Conservation (phyloP, 2,329 filamentous ascomycete species). For the Drechslerella coelobrocha region DNA sequence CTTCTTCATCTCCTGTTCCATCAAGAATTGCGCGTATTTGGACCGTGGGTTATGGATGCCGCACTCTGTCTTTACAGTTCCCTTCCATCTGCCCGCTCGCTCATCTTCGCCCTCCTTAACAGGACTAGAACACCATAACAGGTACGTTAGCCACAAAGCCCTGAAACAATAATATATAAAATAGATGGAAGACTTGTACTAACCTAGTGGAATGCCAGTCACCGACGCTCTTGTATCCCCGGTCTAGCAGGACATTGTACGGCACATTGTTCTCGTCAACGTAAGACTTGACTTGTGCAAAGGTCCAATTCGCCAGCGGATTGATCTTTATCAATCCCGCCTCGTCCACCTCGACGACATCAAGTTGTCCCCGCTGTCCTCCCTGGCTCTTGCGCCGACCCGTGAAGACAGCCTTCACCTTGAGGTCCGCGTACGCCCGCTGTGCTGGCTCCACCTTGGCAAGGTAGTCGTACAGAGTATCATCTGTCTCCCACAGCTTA, state of each 20-base stretch:
- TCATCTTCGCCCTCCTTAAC: constrained; percentile 93
- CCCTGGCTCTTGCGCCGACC: constrained; percentile 91
- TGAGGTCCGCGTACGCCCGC: constrained; percentile 84
- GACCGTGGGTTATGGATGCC: constrained; percentile 98
- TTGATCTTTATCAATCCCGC: constrained; percentile 95
- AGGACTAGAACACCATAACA: constrained; percentile 63
- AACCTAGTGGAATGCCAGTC: constrained; percentile 92
- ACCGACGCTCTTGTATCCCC: constrained; percentile 96
- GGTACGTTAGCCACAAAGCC: not conserved
- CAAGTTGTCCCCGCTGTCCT: constrained; percentile 85
- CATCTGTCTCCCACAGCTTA: constrained; percentile 81
- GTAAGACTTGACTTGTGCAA: constrained; percentile 87
- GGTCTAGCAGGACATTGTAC: constrained; percentile 89
- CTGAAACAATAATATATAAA: constrained; percentile 30
- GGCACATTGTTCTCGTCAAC: constrained; percentile 85
- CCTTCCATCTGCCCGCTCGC: constrained; percentile 95
- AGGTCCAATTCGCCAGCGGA: constrained; percentile 92
- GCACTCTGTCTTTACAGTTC: constrained; percentile 93
- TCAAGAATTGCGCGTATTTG: constrained; percentile 84
- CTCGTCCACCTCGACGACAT: constrained; percentile 92
- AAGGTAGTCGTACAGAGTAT: constrained; percentile 93
- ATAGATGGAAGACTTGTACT: constrained; percentile 17
- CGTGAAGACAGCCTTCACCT: constrained; percentile 88
- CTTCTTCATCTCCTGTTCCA: constrained; percentile 73
- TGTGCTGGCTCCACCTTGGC: constrained; percentile 97